Base-by-base conservation (phyloP, 805 yeast genomes). In the Spathaspora girioi region DNA sequence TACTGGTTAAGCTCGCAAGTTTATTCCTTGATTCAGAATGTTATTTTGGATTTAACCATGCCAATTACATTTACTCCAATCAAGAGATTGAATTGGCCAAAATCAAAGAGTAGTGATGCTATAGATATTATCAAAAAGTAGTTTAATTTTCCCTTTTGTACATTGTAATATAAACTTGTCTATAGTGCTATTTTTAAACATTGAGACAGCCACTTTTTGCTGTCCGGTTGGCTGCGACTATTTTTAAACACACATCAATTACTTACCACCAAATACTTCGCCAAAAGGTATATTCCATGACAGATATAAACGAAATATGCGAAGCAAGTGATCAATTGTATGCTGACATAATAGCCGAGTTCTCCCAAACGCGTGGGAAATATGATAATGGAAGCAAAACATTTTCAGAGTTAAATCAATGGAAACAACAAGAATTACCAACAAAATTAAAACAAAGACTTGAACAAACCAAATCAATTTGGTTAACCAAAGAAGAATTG, bases 1-100 rank as follows among this genome's bases (percentile, higher is more conserved):
- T 93, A 92, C 68, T 93, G 98, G 99, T 77, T 89, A 29, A 83
- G 93, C 45, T 90, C 97, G 0, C 92, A 90, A 63, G 58, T 78
- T 3, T 92, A 77, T 63, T 91, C 97, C 2, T 69, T 89, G 53
- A 54, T 80, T 0, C 97, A 93, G 60, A 93, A 92, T 64, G 65
- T 86, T 12, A 53, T 87, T 15, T 69, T 93, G 61, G 94, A 92
- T 61, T 70, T 73, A 58, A 66, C 75, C 35, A 69, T 86, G 62
- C 96, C 96, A 1, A 70, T 85, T 19, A 66, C 73, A 46, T 76
- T 70, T 58, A 69, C 79, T 2, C 83, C 85, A 4, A 73, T 73
- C 52, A 59, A 50, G 35, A 62, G 77, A 56, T 54, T 71, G 26
- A 60, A 59, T 38, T 57, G 56, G 44, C 55, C 51, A 20, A 51